Percentiles rank a stretch among this genome's conserved stretches.
These are phyloP conservation scores for Pulveroboletus ravenelii DNA, from an alignment of 768 basidiomycete genomes.

Conservation along the genomic window DNA sequence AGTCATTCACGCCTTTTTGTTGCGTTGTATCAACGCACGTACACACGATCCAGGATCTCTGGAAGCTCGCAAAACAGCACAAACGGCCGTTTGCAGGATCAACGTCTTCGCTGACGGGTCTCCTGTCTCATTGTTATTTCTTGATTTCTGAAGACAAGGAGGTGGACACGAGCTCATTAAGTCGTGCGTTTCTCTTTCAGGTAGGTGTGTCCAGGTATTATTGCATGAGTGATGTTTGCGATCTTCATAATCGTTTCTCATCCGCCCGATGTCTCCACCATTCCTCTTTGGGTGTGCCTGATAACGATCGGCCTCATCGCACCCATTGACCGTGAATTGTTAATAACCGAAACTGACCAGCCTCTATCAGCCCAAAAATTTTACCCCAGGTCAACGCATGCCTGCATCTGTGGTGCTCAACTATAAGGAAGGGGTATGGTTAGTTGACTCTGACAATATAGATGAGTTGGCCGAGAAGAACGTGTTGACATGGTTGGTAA, in stretches of 20 bases:
- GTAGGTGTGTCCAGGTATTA: slow-evolving; percentile 35
- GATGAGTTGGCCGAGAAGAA: slow-evolving; percentile 52
- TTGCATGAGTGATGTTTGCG: neutral
- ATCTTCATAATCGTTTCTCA: neutral
- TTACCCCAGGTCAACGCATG: slow-evolving; percentile 76
- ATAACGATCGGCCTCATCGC: neutral
- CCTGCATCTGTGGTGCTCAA: slow-evolving; percentile 68
- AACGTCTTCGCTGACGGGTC: slow-evolving; percentile 82
- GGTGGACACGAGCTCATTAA: slow-evolving; percentile 60
- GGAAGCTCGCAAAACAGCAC: slow-evolving; percentile 53
- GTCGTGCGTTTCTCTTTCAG: slow-evolving; percentile 52
- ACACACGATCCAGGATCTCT: slow-evolving; percentile 50
- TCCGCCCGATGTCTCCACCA: neutral
- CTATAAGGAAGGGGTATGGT: slow-evolving; percentile 61
- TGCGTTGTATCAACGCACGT: neutral
- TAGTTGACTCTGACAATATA: slow-evolving; percentile 53
- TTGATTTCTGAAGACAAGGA: slow-evolving; percentile 68
- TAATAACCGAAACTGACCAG: slow-evolving; percentile 1
- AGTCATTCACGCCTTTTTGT: neutral
- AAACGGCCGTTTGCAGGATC: slow-evolving; percentile 71
- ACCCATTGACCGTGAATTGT: neutral
- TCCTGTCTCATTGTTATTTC: slow-evolving; percentile 85
- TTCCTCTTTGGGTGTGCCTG: neutral
- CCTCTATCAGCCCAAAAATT: slow-evolving; percentile 46
- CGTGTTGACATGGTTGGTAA: slow-evolving; percentile 71